A percentile compares a stretch with the other conserved stretches of the same genome.
Evolutionary conservation across 768 basidiomycete genomes (phyloP).

Genomic region (Suillus plorans): DNA sequence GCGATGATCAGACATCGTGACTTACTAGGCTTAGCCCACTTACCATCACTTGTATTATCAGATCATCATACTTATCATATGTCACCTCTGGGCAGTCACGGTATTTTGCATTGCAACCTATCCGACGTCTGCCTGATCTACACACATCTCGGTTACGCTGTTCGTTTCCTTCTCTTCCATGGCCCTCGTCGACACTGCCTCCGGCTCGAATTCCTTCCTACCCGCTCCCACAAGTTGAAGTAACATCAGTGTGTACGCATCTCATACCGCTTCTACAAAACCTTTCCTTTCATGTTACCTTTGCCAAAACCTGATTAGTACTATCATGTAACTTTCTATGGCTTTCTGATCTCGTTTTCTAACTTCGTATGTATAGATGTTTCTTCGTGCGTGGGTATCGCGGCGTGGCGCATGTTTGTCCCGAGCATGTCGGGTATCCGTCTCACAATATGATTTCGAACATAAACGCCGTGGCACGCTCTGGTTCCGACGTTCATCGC

Average conservation of each 20-base stretch:
- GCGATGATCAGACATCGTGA: constrained; percentile 19
- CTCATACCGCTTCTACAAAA: constrained; percentile 14
- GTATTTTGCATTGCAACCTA: not conserved
- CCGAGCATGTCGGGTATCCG: constrained; percentile 37
- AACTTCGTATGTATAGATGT: constrained; percentile 31
- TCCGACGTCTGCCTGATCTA: no score
- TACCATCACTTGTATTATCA: constrained; percentile 7
- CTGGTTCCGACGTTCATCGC: constrained; percentile 44
- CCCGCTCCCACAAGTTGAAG: not conserved
- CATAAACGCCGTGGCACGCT: constrained; percentile 27
- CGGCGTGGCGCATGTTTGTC: constrained; percentile 35
- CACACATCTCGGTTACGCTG: not conserved
- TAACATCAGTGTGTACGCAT: not conserved
- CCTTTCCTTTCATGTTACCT: constrained; percentile 40
- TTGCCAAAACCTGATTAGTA: constrained; percentile 38
- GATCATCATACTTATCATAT: constrained; percentile 4
- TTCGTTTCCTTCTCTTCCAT: not conserved
- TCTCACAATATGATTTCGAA: constrained; percentile 43
- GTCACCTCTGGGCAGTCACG: not conserved
- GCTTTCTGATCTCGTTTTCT: not conserved
- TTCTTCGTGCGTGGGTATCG: constrained; percentile 45
- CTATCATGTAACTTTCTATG: constrained; percentile 31
- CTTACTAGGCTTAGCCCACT: not conserved
- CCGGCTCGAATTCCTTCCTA: not conserved
- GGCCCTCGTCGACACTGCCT: not conserved